phyloP scores from a whole-genome alignment of 108 stramenopile genomes.

The Schizochytrium sp. region DNA sequence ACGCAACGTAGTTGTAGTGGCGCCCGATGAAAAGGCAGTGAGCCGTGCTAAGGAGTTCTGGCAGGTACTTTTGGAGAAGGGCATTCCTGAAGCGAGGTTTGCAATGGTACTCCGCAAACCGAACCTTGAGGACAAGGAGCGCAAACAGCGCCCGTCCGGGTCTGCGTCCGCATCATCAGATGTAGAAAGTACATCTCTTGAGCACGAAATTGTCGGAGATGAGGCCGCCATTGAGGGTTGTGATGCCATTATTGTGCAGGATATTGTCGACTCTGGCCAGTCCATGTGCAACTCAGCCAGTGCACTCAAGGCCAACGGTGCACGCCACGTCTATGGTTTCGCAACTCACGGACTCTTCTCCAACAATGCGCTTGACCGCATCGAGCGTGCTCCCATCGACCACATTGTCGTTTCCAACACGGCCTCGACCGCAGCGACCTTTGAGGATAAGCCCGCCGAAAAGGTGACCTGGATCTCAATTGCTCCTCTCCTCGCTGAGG shows the following conservation, averaged over 20 bases:
- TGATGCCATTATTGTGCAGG: slow-evolving; percentile 69
- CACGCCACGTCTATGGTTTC: slow-evolving; percentile 62
- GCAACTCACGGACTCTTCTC: slow-evolving; percentile 67
- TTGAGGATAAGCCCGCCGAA: neutral
- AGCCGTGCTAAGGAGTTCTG: slow-evolving; percentile 51
- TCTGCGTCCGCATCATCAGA: neutral
- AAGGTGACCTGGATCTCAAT: slow-evolving; percentile 45
- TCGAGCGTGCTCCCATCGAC: slow-evolving; percentile 49
- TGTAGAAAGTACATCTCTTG: neutral
- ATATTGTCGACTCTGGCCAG: slow-evolving; percentile 65
- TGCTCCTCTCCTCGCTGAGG: slow-evolving; percentile 62
- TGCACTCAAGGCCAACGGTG: slow-evolving; percentile 61
- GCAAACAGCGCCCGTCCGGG: slow-evolving; percentile 13
- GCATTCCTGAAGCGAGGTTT: slow-evolving; percentile 50
- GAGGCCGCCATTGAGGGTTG: slow-evolving; percentile 53
- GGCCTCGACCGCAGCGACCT: neutral
- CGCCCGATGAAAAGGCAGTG: slow-evolving; percentile 52
- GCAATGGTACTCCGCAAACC: slow-evolving; percentile 55
- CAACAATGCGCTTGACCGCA: slow-evolving; percentile 27
- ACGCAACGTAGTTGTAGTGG: slow-evolving; percentile 55
- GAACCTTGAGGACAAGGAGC: slow-evolving; percentile 1
- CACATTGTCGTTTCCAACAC: slow-evolving; percentile 65
- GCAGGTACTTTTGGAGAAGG: neutral
- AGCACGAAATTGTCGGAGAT: slow-evolving; percentile 58
- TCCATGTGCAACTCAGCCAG: slow-evolving; percentile 53